Percentiles rank a stretch among this genome's conserved stretches.
phyloP scores from a whole-genome alignment of 306 rosid species.

The Betula pendula region DNA sequence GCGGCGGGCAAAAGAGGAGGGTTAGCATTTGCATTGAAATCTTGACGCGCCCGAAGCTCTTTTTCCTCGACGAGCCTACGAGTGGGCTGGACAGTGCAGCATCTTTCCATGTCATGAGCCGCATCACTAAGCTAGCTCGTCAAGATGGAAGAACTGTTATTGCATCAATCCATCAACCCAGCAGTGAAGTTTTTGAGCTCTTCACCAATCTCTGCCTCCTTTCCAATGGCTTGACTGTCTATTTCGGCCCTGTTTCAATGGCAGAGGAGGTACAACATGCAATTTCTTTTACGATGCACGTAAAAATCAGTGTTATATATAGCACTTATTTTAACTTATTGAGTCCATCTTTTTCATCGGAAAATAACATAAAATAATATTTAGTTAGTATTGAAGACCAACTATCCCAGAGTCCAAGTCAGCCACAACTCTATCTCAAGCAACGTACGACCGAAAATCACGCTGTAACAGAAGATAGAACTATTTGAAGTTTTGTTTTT shows the following conservation, averaged over 20 bases:
- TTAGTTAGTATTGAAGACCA: not conserved
- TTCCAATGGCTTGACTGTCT: slow-evolving; percentile 37
- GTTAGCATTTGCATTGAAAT: slow-evolving; percentile 78
- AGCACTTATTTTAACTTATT: too few species aligned
- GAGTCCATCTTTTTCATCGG: too few species aligned
- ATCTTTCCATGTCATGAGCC: slow-evolving; percentile 66
- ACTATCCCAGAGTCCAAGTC: too few species aligned
- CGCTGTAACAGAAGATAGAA: too few species aligned
- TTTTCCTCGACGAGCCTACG: slow-evolving; percentile 81
- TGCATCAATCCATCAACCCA: slow-evolving; percentile 71
- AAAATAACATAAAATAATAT: too few species aligned
- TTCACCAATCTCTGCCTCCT: slow-evolving; percentile 51
- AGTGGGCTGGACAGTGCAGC: slow-evolving; percentile 82
- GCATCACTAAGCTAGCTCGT: slow-evolving; percentile 38
- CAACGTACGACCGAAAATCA: too few species aligned
- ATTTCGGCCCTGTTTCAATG: slow-evolving; percentile 36
- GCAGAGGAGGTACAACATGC: slow-evolving; percentile 30
- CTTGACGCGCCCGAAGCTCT: slow-evolving; percentile 55
- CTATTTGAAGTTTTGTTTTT: too few species aligned
- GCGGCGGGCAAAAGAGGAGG: slow-evolving; percentile 69
- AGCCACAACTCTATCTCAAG: too few species aligned
- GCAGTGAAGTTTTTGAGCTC: slow-evolving; percentile 60
- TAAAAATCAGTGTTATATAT: not conserved
- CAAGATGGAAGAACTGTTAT: slow-evolving; percentile 55
- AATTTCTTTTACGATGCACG: not conserved